Conservation (phyloP, 1,284 basidiomycete species). For the Exobasidium rhododendri region DNA sequence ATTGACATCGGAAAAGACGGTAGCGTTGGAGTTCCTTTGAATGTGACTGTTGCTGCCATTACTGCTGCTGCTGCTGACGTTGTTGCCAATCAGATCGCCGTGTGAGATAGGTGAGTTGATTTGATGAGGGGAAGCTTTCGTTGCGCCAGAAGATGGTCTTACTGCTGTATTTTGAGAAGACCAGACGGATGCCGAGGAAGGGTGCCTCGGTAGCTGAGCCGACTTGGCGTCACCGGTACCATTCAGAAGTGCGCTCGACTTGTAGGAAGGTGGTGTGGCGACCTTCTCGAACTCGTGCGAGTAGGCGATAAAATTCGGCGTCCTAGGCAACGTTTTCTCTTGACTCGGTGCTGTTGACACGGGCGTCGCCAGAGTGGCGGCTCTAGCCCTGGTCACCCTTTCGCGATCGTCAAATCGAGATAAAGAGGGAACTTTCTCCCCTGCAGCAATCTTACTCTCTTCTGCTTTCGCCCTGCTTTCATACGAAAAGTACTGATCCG, state of each 20-base stretch:
- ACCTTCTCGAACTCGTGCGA: background rate
- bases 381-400: no score
- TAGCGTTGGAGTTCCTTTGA: background rate
- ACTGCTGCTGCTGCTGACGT: background rate
- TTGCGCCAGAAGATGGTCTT: background rate
- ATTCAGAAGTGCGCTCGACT: background rate
- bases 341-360: background rate
- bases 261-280: background rate
- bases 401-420: no score
- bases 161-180: background rate
- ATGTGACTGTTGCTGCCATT: background rate
- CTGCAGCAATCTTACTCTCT: background rate
- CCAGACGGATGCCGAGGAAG: background rate
- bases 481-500: background rate
- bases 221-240: background rate
- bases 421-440: no score
- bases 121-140: background rate
- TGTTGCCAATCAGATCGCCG: slow-evolving; percentile 1
- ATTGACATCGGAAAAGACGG: background rate
- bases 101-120: background rate
- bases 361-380: background rate
- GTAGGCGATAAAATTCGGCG: background rate
- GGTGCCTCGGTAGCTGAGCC: background rate
- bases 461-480: background rate
- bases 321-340: background rate